A percentile compares a stretch with the other conserved stretches of the same genome.
These are phyloP conservation scores for Cytospora schulzeri DNA, from an alignment of 2,329 filamentous ascomycete species.

Conservation along the genomic window DNA sequence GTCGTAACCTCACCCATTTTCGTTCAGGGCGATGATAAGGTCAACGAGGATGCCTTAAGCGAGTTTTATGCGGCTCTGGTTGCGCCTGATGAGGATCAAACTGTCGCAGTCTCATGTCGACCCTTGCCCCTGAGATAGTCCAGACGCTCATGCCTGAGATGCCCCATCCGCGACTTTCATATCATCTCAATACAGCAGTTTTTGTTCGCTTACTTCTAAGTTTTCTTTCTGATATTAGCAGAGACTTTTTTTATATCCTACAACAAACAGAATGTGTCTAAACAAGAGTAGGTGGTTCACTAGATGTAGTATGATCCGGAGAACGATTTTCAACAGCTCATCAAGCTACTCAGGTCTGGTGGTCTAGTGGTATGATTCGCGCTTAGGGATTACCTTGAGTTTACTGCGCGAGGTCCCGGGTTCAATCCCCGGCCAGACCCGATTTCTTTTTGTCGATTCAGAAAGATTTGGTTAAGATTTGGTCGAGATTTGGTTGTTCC, in stretches of 20 bases:
- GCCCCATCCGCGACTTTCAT: neutral
- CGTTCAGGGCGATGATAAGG: neutral
- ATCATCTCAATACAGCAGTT: neutral
- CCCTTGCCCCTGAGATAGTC: neutral
- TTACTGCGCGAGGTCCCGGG: slow-evolving; percentile 29
- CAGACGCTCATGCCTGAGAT: neutral
- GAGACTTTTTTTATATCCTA: too few species aligned
- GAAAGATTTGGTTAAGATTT: too few species aligned
- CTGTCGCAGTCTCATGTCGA: slow-evolving; percentile 11
- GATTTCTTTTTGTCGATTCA: neutral
- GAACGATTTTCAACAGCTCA: too few species aligned
- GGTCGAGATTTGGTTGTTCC: too few species aligned
- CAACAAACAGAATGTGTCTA: too few species aligned
- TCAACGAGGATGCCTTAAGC: neutral
- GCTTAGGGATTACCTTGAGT: slow-evolving; percentile 13
- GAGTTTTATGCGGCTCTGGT: slow-evolving; percentile 6
- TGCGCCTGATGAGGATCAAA: slow-evolving; percentile 17
- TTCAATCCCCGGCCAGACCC: slow-evolving; percentile 23
- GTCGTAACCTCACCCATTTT: neutral
- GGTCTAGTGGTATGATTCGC: slow-evolving; percentile 23
- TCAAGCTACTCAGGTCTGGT: slow-evolving; percentile 10
- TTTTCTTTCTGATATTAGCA: too few species aligned
- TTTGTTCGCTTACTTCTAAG: too few species aligned
- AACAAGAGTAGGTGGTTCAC: too few species aligned
- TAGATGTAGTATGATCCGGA: too few species aligned